Conservation (phyloP, 768 basidiomycete species). For the Tephrocybe sp. region DNA sequence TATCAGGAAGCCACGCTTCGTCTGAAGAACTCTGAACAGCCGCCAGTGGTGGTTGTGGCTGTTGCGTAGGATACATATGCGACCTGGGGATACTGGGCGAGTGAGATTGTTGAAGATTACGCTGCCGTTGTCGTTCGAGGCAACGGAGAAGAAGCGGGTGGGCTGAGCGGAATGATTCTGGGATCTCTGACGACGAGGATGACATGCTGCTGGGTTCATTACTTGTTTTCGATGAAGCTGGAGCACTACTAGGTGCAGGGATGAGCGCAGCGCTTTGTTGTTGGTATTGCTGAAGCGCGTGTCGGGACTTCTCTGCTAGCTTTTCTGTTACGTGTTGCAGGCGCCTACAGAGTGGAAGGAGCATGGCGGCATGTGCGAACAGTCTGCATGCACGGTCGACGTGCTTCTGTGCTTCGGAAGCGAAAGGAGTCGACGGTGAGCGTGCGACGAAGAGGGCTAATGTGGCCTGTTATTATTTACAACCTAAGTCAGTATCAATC, state of each 20-base stretch:
- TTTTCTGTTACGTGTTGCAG: constrained; percentile 38
- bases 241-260: not conserved
- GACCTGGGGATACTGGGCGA: constrained; percentile 8
- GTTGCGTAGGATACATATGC: constrained; percentile 7
- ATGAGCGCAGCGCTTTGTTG: constrained; percentile 20
- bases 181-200: constrained; percentile 8
- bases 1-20: constrained; percentile 41
- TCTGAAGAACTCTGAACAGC: constrained; percentile 16
- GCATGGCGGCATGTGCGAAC: constrained; percentile 53
- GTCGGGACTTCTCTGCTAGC: constrained; percentile 49
- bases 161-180: constrained; percentile 33
- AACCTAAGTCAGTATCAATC: not conserved
- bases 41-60: constrained; percentile 9
- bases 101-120: constrained; percentile 2
- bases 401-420: constrained; percentile 57
- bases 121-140: constrained; percentile 28
- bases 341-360: constrained; percentile 59
- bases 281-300: constrained; percentile 40
- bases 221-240: constrained; percentile 1
- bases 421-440: constrained; percentile 55
- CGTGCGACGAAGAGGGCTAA: constrained; percentile 64
- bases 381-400: constrained; percentile 56
- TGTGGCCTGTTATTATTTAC: constrained; percentile 43
- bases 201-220: not conserved
- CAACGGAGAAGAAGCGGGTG: constrained; percentile 32